Evolutionary conservation across 2,329 filamentous ascomycete species (phyloP).

Genomic region (Simplicillium aogashimaense): DNA sequence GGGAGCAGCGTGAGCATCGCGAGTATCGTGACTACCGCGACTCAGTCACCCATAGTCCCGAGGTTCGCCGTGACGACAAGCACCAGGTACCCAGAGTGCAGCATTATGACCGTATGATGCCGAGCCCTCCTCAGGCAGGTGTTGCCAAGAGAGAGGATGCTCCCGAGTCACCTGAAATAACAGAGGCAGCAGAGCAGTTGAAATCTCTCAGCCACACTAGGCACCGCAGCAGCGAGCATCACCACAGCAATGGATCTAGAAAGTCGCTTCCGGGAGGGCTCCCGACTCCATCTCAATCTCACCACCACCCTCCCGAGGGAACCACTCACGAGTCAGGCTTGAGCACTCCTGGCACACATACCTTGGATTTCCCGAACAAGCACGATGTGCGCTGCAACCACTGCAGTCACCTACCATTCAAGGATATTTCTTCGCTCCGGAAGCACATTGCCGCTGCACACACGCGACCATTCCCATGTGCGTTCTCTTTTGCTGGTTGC

Average conservation of each 20-base stretch:
- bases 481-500: conserved; percentile 78
- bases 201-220: conserved; percentile 49
- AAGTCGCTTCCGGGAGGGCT: background rate
- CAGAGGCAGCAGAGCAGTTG: conserved; percentile 56
- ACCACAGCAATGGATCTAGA: background rate
- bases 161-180: conserved; percentile 58
- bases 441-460: conserved; percentile 61
- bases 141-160: conserved; percentile 12
- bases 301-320: too few species aligned
- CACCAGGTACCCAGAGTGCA: too few species aligned
- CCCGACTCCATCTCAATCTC: background rate
- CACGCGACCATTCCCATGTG: conserved; percentile 71
- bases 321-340: conserved; percentile 11
- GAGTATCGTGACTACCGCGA: background rate
- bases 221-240: conserved; percentile 20
- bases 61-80: too few species aligned
- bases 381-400: conserved; percentile 52
- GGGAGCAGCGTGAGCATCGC: background rate
- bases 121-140: conserved; percentile 18
- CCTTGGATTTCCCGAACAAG: conserved; percentile 40
- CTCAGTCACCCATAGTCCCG: background rate
- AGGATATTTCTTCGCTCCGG: conserved; percentile 54
- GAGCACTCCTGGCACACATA: conserved; percentile 30
- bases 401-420: conserved; percentile 56
- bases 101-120: too few species aligned